Base-by-base conservation (phyloP, 2,329 filamentous ascomycete species). In the Aspergillus piperis region DNA sequence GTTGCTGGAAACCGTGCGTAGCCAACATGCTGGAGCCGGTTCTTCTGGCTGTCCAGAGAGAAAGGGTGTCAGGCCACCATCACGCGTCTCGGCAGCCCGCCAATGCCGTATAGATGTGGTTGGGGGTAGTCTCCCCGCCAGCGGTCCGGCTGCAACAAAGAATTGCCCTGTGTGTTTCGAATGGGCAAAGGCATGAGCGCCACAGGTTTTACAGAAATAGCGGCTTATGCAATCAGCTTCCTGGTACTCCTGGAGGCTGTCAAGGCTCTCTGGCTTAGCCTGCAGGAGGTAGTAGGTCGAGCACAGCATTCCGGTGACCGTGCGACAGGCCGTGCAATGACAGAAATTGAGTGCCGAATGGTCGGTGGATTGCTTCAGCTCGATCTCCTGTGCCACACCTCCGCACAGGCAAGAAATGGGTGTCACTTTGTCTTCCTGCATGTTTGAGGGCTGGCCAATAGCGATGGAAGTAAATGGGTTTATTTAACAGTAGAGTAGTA, bases 201-300 rank as follows among this genome's bases (percentile, higher is more conserved):
- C 82, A 62, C 83, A 86, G 23, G 71, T 81, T 15, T 69, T 70
- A 69, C 83, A 86, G 67, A 83, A 83, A 65, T 80, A 83, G 17
- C 78, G 75, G 39, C 69, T 78, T 30, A 80, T 63, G 10, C 71
- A 64, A 8, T 76, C 65, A 1, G 81, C 81, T 58, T 80, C 78
- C 15, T 71, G 65, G 64, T 83, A 85, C 51, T 73, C 62, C 5
- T 71, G 77, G 3, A 84, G 73, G 6, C 69, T 66, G 13, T 71
- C 62, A 30, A 80, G 64, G 2, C 70, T 65, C 1, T 71, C 50
- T 27, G 77, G 75, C 25, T 67, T 66, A 21, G 70, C 56, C 8
- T 77, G 75, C 19, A 84, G 68, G 10, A 69, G 64, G 23, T 80
- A 73, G 58, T 80, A 79, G n/a, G 78, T 79, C 21, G 75, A 73